Conservation (phyloP, 2,329 filamentous ascomycete species). For the Scortechinia acanthostroma region DNA sequence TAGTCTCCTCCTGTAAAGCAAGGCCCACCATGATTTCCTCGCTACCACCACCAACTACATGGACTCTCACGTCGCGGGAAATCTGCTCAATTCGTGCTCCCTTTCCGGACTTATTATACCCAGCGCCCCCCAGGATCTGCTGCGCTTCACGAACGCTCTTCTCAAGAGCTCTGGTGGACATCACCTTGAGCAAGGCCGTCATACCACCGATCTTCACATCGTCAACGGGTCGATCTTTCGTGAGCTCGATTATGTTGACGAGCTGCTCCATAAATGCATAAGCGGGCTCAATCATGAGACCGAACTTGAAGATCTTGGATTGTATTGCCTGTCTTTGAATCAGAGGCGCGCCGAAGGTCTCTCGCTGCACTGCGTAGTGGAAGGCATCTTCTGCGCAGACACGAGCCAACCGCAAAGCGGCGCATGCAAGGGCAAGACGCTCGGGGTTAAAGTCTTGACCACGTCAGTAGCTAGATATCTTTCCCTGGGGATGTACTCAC, state of each 20-base stretch:
- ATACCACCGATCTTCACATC: conserved; percentile 20
- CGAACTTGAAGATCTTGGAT: conserved; percentile 50
- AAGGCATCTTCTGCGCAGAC: conserved; percentile 44
- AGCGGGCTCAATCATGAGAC: conserved; percentile 49
- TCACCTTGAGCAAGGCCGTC: conserved; percentile 32
- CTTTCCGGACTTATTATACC: conserved; percentile 35
- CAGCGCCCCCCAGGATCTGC: conserved; percentile 43
- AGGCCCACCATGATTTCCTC: conserved; percentile 28
- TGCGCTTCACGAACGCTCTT: conserved; percentile 40
- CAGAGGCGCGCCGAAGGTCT: conserved; percentile 51
- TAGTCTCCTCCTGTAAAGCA: conserved; percentile 13
- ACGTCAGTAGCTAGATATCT: background rate
- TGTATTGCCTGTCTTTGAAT: conserved; percentile 51
- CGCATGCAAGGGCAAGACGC: conserved; percentile 46
- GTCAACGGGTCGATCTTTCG: conserved; percentile 20
- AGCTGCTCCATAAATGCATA: conserved; percentile 57
- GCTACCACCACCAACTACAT: conserved; percentile 27
- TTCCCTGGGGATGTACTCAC: conserved; percentile 13
- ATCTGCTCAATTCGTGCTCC: conserved; percentile 43
- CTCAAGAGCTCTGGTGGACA: conserved; percentile 38
- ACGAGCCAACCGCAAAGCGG: conserved; percentile 47
- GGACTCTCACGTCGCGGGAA: conserved; percentile 38
- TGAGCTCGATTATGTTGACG: conserved; percentile 38
- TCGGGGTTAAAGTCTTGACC: conserved; percentile 45
- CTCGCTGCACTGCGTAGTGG: conserved; percentile 37